phyloP scores from a whole-genome alignment of 2,329 filamentous ascomycete genomes.

The Niveomyces coronatus region DNA sequence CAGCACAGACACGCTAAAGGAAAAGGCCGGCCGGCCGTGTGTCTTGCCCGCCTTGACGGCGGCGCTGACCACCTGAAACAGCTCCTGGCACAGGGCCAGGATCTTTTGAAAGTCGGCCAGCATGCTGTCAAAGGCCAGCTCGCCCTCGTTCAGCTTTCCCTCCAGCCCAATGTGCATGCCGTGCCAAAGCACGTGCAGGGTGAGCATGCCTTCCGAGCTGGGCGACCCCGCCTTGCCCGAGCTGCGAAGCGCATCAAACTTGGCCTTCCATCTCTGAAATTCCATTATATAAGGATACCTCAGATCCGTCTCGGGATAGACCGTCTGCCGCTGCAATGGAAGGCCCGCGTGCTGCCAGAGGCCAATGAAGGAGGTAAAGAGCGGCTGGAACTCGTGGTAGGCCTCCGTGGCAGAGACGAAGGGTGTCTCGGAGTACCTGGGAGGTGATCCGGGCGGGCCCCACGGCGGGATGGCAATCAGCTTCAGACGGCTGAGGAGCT shows the following conservation, averaged over 20 bases:
- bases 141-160: neutral
- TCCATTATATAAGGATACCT: neutral
- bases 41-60: neutral
- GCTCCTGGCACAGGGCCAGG: neutral
- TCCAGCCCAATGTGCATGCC: neutral
- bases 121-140: neutral
- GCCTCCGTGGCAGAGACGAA: neutral
- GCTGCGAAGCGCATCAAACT: neutral
- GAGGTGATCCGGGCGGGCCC: neutral
- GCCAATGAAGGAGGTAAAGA: neutral
- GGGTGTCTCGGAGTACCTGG: neutral
- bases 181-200: neutral
- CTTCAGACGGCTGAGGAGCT: slow-evolving; percentile 1
- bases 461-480: neutral
- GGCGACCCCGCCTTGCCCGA: neutral
- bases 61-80: neutral
- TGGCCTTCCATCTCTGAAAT: neutral
- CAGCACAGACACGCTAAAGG: slow-evolving; percentile 1
- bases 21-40: neutral
- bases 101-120: neutral
- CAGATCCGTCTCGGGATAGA: neutral
- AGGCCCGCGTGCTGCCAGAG: neutral
- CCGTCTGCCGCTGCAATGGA: neutral
- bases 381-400: neutral
- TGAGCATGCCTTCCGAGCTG: neutral